These are phyloP conservation scores for Malassezia psittaci DNA, from an alignment of 1,284 basidiomycete genomes.

Conservation along the genomic window DNA sequence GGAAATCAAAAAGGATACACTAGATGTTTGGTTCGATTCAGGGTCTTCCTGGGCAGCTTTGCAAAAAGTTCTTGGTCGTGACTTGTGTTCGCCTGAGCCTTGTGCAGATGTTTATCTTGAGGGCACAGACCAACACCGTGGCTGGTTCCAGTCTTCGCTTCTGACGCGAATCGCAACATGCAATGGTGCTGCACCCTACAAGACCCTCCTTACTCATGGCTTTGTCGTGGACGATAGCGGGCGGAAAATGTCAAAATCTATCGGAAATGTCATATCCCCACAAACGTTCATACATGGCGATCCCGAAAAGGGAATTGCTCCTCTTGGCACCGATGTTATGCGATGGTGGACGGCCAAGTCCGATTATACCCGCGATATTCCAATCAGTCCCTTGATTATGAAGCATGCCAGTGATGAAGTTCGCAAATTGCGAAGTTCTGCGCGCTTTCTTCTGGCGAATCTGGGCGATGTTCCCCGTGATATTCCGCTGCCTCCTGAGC, in stretches of 20 bases:
- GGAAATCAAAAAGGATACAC: slow-evolving; percentile 58
- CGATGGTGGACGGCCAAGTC: slow-evolving; percentile 85
- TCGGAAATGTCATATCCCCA: slow-evolving; percentile 84
- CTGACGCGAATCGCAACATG: slow-evolving; percentile 63
- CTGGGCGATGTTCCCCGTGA: slow-evolving; percentile 7
- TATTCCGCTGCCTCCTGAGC: neutral
- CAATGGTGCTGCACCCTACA: slow-evolving; percentile 58
- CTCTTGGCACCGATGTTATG: slow-evolving; percentile 75
- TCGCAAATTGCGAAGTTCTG: slow-evolving; percentile 76
- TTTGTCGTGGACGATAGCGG: slow-evolving; percentile 87
- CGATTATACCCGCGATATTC: slow-evolving; percentile 79
- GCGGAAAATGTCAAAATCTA: slow-evolving; percentile 96
- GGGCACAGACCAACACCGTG: slow-evolving; percentile 93
- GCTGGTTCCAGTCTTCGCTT: slow-evolving; percentile 96
- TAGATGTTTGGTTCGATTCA: slow-evolving; percentile 99
- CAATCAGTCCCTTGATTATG: slow-evolving; percentile 70
- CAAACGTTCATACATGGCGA: slow-evolving; percentile 69
- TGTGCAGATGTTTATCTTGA: slow-evolving; percentile 84
- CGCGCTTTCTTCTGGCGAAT: slow-evolving; percentile 81
- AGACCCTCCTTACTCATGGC: slow-evolving; percentile 80
- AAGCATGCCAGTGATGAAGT: slow-evolving; percentile 66
- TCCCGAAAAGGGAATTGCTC: slow-evolving; percentile 56
- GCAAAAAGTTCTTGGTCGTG: slow-evolving; percentile 21
- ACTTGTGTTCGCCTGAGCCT: slow-evolving; percentile 22
- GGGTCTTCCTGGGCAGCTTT: slow-evolving; percentile 82